Base-by-base conservation (phyloP, 2,329 filamentous ascomycete species). In the Hymenoscyphus scutula region DNA sequence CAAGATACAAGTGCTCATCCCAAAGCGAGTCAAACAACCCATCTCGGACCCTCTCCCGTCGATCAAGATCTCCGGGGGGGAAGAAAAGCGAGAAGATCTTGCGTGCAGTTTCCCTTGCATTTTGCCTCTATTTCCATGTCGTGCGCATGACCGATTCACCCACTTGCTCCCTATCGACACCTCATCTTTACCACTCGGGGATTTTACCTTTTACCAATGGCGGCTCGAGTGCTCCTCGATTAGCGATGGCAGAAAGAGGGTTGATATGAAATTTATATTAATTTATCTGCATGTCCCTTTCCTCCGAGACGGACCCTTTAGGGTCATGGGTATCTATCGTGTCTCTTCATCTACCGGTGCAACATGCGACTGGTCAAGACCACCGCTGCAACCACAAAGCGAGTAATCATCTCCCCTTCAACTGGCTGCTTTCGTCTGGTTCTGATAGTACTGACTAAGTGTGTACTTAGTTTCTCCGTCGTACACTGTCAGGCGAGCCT, bases 381-480 rank as follows among this genome's bases (percentile, higher is more conserved):
- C 23, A 19, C 5, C 41, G 3, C 11, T 37, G n/a, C 57, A 37
- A 37, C 41, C 25, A 11, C 6, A 8, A 34, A 34, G 10, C 32
- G 5, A 37, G 51, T 19, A 30, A 59, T 19, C 23, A 13, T n/a
- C 19, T 27, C 51, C 6, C 45, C 25, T 19, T 29, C 30, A 19
- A 53, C 41, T 54, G 37, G 15, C 23, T 15, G 1, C 32, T 45
- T 45, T 57, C 29, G 58, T 60, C 45, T 54, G 55, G 19, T 56
- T 63, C 45, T 54, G 55, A 37, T 56, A 61, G 37, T 58, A 67
- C n/a, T 65, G 51, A 59, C 64, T 67, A 54, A 68, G 51, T 1
- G 58, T 61, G 51, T 66, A 67, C 54, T 67, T 67, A 7, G 67
- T 67, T 56, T 68, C 67, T 17, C 67, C 67, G 25, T 68, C 62